Conservation (phyloP, 495 filamentous ascomycete genomes). For the Tetracladium setigerum region DNA sequence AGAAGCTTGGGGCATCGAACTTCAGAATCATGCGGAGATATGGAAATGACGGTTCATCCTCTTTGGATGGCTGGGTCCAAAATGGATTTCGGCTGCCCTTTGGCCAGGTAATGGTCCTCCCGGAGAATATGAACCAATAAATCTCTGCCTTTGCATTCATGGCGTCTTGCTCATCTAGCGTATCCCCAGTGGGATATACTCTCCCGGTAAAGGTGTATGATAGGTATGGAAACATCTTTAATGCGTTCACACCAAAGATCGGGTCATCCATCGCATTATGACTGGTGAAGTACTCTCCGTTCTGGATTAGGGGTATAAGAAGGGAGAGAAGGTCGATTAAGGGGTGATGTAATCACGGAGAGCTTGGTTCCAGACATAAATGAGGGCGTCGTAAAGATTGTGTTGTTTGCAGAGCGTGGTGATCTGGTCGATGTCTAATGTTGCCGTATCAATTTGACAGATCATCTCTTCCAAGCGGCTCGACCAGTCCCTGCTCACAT, state of each 20-base stretch:
- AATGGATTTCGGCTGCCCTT: constrained; percentile 44
- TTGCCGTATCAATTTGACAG: constrained; percentile 82
- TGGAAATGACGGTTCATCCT: constrained; percentile 62
- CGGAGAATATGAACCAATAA: constrained; percentile 90
- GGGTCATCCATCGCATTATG: constrained; percentile 38
- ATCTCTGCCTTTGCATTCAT: constrained; percentile 73
- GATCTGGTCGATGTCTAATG: constrained; percentile 90
- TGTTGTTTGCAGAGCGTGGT: constrained; percentile 86
- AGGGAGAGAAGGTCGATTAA: constrained; percentile 76
- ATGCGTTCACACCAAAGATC: constrained; percentile 54
- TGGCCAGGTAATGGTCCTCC: constrained; percentile 60
- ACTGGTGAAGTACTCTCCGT: constrained; percentile 36
- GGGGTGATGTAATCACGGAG: constrained; percentile 81
- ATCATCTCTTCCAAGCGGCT: constrained; percentile 87
- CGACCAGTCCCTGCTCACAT: constrained; percentile 61
- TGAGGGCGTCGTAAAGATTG: constrained; percentile 86
- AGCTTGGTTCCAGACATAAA: constrained; percentile 95
- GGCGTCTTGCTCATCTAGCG: constrained; percentile 59
- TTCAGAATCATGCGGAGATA: constrained; percentile 77
- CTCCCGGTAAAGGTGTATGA: constrained; percentile 89
- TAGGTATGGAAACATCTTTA: constrained; percentile 92
- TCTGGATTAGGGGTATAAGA: constrained; percentile 50
- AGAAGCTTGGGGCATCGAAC: constrained; percentile 83
- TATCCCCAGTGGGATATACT: constrained; percentile 78
- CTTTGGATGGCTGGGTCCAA: constrained; percentile 39